Conservation (phyloP, 441 rosid genomes). For the Adansonia rubrostipa region DNA sequence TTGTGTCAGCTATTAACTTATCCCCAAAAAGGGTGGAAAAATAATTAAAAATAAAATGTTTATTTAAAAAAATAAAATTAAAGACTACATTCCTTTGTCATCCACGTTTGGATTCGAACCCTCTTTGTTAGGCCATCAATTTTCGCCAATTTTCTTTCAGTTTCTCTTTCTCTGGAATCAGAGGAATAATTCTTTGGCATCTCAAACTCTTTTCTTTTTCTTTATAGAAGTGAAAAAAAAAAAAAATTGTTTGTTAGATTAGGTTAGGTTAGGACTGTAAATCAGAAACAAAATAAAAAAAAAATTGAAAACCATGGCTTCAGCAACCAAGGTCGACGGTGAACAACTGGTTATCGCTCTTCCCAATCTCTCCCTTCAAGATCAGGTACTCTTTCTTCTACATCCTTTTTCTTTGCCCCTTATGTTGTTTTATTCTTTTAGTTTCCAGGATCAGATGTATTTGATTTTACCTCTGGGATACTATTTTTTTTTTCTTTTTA, state of each 20-base stretch:
- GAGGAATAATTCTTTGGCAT: slow-evolving; percentile 15
- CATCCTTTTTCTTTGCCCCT: too few species aligned
- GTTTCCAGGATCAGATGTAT: background rate
- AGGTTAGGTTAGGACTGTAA: slow-evolving; percentile 20
- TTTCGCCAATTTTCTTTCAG: background rate
- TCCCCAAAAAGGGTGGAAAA: background rate
- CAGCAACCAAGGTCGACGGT: slow-evolving; percentile 35
- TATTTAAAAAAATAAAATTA: background rate
- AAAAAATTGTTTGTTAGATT: background rate
- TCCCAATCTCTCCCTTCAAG: slow-evolving; percentile 33
- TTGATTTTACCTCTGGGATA: background rate
- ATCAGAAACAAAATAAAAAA: background rate
- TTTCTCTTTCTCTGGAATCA: slow-evolving; percentile 9
- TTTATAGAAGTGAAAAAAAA: background rate
- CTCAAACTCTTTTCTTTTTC: background rate
- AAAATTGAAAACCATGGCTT: slow-evolving; percentile 36
- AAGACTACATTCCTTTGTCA: background rate
- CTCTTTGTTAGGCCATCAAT: slow-evolving; percentile 7
- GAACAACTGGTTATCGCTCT: slow-evolving; percentile 33
- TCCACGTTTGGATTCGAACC: background rate
- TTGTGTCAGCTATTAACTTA: background rate
- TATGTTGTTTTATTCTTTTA: background rate
- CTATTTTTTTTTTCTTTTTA: background rate
- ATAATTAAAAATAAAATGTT: background rate
- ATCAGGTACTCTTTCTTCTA: slow-evolving; percentile 39